Percentiles rank a stretch among this genome's conserved stretches.
Conservation (phyloP, 768 basidiomycete species). For the Tulasnella sp. region DNA sequence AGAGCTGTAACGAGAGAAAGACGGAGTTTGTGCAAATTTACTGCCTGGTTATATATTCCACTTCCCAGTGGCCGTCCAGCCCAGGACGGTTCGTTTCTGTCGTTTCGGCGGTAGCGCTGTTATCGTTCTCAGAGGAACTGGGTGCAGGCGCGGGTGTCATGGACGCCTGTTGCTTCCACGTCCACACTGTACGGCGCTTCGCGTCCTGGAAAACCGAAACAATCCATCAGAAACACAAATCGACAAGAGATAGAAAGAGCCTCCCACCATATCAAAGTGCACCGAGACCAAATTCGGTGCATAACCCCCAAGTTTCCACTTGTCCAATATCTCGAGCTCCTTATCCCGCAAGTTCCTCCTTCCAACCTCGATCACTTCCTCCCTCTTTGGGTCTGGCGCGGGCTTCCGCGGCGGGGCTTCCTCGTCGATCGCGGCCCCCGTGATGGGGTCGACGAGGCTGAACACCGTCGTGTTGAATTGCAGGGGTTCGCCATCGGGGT, state of each 20-base stretch:
- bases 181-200: background rate
- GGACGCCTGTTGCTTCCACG: background rate
- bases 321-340: conserved; percentile 6
- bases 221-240: background rate
- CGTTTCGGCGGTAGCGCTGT: background rate
- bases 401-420: background rate
- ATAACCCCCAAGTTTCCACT: conserved; percentile 6
- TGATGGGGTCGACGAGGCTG: background rate
- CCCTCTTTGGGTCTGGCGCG: background rate
- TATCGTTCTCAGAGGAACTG: background rate
- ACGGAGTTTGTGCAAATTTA: too few relatives aligned
- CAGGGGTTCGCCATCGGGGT: too few relatives aligned
- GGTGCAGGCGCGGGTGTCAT: too few relatives aligned
- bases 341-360: background rate
- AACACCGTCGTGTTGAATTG: background rate
- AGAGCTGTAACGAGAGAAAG: too few relatives aligned
- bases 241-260: background rate
- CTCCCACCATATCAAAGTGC: conserved; percentile 3
- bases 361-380: background rate
- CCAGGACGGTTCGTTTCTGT: too few relatives aligned
- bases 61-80: background rate
- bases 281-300: background rate
- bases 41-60: background rate
- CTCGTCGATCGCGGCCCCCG: background rate
- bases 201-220: background rate